A percentile compares a stretch with the other conserved stretches of the same genome.
Conservation (phyloP, 2,329 filamentous ascomycete genomes). For the Aspergillus sergii region DNA sequence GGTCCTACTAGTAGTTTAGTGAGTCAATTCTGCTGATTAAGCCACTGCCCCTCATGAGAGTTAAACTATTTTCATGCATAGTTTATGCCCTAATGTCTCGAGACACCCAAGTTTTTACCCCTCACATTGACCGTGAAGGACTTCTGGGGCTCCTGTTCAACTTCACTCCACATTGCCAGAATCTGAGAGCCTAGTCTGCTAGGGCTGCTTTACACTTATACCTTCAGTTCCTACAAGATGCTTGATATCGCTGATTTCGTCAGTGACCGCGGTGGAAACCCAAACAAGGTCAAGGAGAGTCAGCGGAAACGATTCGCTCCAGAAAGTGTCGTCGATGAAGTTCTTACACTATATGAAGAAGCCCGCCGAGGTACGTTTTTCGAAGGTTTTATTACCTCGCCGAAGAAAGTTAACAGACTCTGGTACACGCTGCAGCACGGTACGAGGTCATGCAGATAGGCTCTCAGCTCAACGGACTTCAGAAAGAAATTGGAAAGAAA, state of each 20-base stretch:
- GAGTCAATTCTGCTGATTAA: background rate
- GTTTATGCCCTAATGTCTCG: slow-evolving; percentile 14
- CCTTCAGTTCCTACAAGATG: slow-evolving; percentile 51
- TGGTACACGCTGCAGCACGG: slow-evolving; percentile 54
- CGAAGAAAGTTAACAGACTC: slow-evolving; percentile 2
- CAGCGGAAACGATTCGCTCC: slow-evolving; percentile 80
- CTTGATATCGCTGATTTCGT: slow-evolving; percentile 80
- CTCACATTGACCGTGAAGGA: background rate
- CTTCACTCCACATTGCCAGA: background rate
- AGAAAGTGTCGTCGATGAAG: slow-evolving; percentile 84
- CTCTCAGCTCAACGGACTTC: slow-evolving; percentile 81
- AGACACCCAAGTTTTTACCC: slow-evolving; percentile 13
- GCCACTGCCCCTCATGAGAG: slow-evolving; percentile 2
- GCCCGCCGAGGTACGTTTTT: slow-evolving; percentile 68
- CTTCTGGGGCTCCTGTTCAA: background rate
- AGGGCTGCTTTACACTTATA: background rate
- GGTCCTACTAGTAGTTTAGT: background rate
- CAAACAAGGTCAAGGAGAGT: slow-evolving; percentile 87
- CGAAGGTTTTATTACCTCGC: background rate
- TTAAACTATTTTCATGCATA: slow-evolving; percentile 3
- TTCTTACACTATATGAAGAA: slow-evolving; percentile 84
- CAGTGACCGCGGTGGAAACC: slow-evolving; percentile 84
- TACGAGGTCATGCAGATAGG: slow-evolving; percentile 80
- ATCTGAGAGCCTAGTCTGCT: background rate
- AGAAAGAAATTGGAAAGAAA: slow-evolving; percentile 87